Base-by-base conservation (phyloP, 2,329 filamentous ascomycete species). In the Fusarium zealandicum region DNA sequence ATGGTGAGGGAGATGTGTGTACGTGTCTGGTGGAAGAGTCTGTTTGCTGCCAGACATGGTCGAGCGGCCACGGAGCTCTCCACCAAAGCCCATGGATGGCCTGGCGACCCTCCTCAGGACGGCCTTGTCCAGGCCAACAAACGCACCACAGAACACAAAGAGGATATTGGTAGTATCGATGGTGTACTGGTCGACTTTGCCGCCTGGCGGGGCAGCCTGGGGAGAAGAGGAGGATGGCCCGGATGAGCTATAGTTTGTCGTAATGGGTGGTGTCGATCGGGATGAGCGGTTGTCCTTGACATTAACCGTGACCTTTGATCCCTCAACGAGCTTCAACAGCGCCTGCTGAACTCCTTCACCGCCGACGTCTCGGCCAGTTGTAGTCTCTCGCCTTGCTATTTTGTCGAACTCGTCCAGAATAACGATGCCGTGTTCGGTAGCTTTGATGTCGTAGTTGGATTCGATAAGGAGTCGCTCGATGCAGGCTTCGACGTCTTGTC, bases 321-420 rank as follows among this genome's bases (percentile, higher is more conserved):
- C 95, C 75, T 99, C 95, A 16, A 99, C 91, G 33, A 99, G 92
- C 76, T 98, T 98, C 27, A 99, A 77, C 5, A 99, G 79, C 6
- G 95, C 93, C 75, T 99, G 95, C 69, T 99, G 95, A 0, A 98
- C 95, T 46, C 95, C 95, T 77, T 98, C 95, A 17, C 95, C 95
- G 14, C 93, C 90, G 3, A 99, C 95, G 69, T 99, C 95, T 65
- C 96, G 90, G 16, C 93, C 93, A 55, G 96, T 92, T 56, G 86
- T 86, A 13, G 93, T 89, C 70, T 95, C 93, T 20, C 91, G 87
- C 31, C 90, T 90, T 2, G 95, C 93, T 53, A 98, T 93, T 76
- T 99, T 99, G 78, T 99, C 95, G 49, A 99, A 92, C 75, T 99
- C 95, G 66, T 99, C 95, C 16, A 99, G 80, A 50, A 96, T 95